Conservation (phyloP, 305 asterid species). For the Fraxinus velutina region DNA sequence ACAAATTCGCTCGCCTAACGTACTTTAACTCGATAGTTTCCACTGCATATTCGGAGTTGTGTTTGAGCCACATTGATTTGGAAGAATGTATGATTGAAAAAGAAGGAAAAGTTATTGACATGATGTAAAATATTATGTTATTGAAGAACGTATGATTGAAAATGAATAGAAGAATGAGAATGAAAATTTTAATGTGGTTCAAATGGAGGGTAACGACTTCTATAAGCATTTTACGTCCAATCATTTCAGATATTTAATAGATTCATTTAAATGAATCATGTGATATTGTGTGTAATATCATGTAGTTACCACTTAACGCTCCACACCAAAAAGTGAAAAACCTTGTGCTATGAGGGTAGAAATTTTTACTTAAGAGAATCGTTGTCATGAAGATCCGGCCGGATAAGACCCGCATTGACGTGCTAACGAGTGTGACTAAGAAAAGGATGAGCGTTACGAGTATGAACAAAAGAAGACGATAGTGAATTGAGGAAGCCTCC, state of each 20-base stretch:
- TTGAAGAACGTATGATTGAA: no score
- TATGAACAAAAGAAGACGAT: neutral
- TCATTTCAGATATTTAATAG: neutral
- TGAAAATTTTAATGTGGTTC: no score
- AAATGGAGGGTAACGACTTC: neutral
- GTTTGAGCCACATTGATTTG: no score
- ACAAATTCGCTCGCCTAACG: neutral
- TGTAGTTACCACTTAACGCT: no score
- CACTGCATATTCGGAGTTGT: neutral
- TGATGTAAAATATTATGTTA: no score
- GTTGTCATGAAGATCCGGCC: neutral
- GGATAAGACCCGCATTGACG: neutral
- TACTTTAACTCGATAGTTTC: neutral
- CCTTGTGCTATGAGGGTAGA: neutral
- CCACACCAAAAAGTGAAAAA: no score
- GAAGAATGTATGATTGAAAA: no score
- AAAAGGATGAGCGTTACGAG: neutral
- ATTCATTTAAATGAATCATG: no score
- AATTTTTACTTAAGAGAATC: neutral
- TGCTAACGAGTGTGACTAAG: conserved; percentile 23
- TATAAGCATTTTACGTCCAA: neutral
- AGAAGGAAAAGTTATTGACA: no score
- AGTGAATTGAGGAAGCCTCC: neutral
- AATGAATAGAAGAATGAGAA: no score
- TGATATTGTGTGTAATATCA: no score